A percentile compares a stretch with the other conserved stretches of the same genome.
Evolutionary conservation across 805 yeast genomes (phyloP).

Genomic region (Hagleromyces aurorensis): DNA sequence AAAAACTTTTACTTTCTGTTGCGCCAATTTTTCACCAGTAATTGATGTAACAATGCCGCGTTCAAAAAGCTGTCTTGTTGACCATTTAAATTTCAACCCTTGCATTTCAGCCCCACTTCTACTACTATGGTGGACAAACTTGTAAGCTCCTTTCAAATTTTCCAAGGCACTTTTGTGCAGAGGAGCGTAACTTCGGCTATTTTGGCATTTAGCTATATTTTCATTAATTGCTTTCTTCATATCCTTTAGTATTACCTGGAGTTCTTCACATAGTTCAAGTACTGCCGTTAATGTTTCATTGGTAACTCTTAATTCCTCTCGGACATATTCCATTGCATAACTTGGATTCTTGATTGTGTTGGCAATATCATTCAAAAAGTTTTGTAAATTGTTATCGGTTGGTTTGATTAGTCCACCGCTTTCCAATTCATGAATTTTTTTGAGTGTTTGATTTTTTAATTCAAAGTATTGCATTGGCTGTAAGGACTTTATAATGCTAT

Average conservation of each 20-base stretch:
- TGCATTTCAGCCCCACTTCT: slow-evolving; percentile 20
- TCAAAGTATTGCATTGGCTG: slow-evolving; percentile 53
- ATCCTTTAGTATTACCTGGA: slow-evolving; percentile 35
- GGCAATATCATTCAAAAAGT: slow-evolving; percentile 74
- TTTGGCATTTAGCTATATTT: slow-evolving; percentile 43
- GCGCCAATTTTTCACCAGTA: slow-evolving; percentile 41
- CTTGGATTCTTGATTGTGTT: slow-evolving; percentile 59
- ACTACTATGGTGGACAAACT: slow-evolving; percentile 32
- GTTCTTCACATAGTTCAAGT: slow-evolving; percentile 37
- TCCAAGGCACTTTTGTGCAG: slow-evolving; percentile 24
- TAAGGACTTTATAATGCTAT: slow-evolving; percentile 39
- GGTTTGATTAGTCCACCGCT: slow-evolving; percentile 55
- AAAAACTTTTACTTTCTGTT: slow-evolving; percentile 32
- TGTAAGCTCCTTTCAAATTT: slow-evolving; percentile 36
- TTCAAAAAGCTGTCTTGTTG: slow-evolving; percentile 67
- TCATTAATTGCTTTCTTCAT: slow-evolving; percentile 43
- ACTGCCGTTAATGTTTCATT: slow-evolving; percentile 38
- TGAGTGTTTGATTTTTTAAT: slow-evolving; percentile 68
- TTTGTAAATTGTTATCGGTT: slow-evolving; percentile 60
- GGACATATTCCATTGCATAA: slow-evolving; percentile 41
- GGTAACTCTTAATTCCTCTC: slow-evolving; percentile 39
- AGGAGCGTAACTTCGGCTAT: slow-evolving; percentile 26
- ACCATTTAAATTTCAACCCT: slow-evolving; percentile 61
- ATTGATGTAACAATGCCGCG: slow-evolving; percentile 57
- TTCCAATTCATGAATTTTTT: slow-evolving; percentile 70